Evolutionary conservation across 371 early-diverging fungal species (phyloP), one percentile per base, ranked within the genome.

Genomic region (Mucor ambiguus): DNA sequence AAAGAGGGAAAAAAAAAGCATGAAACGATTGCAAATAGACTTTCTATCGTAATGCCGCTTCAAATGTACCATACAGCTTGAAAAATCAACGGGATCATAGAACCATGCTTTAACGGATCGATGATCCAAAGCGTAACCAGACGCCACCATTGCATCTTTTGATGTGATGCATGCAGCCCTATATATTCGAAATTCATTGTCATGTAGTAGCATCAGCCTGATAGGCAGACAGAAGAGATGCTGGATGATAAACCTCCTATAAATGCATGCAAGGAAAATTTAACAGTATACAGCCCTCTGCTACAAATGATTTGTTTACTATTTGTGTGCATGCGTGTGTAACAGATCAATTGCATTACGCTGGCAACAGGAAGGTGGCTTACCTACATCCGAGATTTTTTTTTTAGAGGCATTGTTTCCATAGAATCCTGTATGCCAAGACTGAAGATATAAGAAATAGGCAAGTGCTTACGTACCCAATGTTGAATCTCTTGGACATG

Each of bases 11-110:
- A 43, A 33, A 44, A 64, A 22, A 22, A 22, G 32, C 48, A 57
- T 22, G 33, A 57, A 32, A 57, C 20, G 57, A 8, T 22, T 24
- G n/a, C 24, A 30, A 30, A 33, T 33, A 33, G 33, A 33, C 33
- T 33, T 33, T 33, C 9, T 29, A 54, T n/a, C 54, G 74, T 73
- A 77, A 71, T 10, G 78, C 74, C 38, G 49, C 49, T 26, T 49
- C 24, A 26, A 49, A 22, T 33, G 33, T 7, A 7, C n/a, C n/a
- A n/a, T n/a, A n/a, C n/a, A n/a, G n/a, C n/a, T n/a, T n/a, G n/a
- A n/a, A n/a, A n/a, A n/a, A n/a, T n/a, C n/a, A n/a, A n/a, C 9
- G 33, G 33, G 33, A 33, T 33, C 33, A 33, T 37, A 37, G 11
- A 11, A 6, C 11, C 16, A 12, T n/a, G n/a, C n/a, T 35, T 9